A percentile compares a stretch with the other conserved stretches of the same genome.
Evolutionary conservation across 805 yeast species (phyloP).

Genomic region (Yarrowia sp.): DNA sequence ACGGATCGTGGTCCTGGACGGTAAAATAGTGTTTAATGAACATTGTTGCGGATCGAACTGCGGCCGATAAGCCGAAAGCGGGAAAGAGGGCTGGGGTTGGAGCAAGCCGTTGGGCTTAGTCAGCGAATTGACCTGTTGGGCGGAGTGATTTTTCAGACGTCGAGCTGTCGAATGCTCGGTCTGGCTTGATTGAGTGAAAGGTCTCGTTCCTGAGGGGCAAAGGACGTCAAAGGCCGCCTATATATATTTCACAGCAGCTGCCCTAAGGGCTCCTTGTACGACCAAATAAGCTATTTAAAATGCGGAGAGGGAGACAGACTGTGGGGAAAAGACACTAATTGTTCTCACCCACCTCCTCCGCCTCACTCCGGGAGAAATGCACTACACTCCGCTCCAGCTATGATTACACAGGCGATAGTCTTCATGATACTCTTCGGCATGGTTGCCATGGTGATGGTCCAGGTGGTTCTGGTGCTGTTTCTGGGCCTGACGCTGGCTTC

Average conservation of each 20-base stretch:
- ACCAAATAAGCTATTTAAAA: not conserved
- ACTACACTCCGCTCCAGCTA: not conserved
- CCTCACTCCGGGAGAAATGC: not conserved
- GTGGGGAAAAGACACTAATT: conserved; percentile 11
- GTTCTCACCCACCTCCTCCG: not conserved
- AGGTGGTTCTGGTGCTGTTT: conserved; percentile 3
- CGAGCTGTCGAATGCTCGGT: too few species aligned
- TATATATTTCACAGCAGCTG: too few species aligned
- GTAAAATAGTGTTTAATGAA: not conserved
- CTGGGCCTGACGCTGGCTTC: conserved; percentile 17
- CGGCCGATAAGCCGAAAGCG: too few species aligned
- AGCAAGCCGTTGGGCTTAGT: too few species aligned
- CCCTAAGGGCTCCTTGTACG: not conserved
- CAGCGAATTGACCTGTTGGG: too few species aligned
- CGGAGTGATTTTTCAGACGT: too few species aligned
- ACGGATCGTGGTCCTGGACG: not conserved
- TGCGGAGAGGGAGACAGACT: conserved; percentile 1
- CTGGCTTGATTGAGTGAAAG: too few species aligned
- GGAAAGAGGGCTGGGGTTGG: not conserved
- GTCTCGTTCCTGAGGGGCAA: too few species aligned
- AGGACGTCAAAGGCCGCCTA: too few species aligned
- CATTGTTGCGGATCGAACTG: conserved; percentile 8
- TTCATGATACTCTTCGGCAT: conserved; percentile 1
- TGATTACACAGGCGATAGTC: conserved; percentile 7
- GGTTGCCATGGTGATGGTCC: conserved; percentile 20